Evolutionary conservation across 2,329 filamentous ascomycete genomes (phyloP), one percentile per base, ranked within the genome.

Genomic region (Dryadomyces quercus-mongolicae): DNA sequence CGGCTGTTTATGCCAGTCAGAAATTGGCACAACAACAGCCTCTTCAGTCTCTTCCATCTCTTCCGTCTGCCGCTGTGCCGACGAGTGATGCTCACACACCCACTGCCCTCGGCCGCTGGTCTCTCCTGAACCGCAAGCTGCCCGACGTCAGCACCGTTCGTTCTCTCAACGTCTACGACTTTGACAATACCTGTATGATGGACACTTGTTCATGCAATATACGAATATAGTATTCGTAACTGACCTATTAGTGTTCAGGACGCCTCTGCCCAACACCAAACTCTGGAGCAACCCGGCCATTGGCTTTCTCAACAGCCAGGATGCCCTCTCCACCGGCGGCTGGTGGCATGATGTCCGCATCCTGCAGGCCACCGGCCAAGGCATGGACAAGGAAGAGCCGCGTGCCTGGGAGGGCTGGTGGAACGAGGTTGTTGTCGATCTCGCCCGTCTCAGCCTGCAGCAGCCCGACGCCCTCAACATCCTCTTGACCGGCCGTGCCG

Each of bases 341-440:
- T 98, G 93, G 93, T 98, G 93, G 93, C 93, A 98, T 69, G 91
- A 97, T 65, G 80, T 82, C 46, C 82, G 81, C 59, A 91, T 98
- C 58, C 81, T 98, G 22, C 82, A 85, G 12, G 84, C 91, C 2
- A 95, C 90, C 1, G 93, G 93, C 52, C 79, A 89, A 55, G 93
- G 93, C 16, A 67, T 85, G 6, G 88, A 88, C 52, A 80, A 80
- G 55, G 93, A 97, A 69, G 91, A 97, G 67, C 74, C 78, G 45
- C 82, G 83, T 22, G 91, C 80, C 10, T 98, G 92, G 92, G 74
- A 86, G 55, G 90, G 90, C 40, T 96, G 88, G 86, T 98, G 93
- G 93, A 97, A 97, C 64, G 92, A 97, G 65, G 82, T 86, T 62
- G 84, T 98, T 56, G 84, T 82, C 54, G 80, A 90, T 62, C 78